phyloP scores from a whole-genome alignment of 257 asterid species.

The Oldenlandia corymbosa region DNA sequence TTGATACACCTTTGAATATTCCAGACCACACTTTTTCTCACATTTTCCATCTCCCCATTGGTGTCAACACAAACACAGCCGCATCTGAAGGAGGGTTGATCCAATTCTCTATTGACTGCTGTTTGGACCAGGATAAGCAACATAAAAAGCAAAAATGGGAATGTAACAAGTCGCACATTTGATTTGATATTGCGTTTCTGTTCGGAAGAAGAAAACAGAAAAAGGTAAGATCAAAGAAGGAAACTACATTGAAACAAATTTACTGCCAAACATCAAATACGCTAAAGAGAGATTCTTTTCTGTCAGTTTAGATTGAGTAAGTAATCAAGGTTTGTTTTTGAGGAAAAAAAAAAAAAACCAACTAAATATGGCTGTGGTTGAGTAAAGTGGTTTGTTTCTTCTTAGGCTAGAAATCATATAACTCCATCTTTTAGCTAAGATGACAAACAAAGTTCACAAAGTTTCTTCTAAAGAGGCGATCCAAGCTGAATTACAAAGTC shows the following conservation, averaged over 20 bases:
- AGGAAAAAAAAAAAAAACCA: not conserved
- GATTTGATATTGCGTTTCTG: constrained; percentile 74
- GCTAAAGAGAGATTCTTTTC: too few relatives aligned
- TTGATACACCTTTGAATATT: constrained; percentile 74
- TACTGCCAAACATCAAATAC: not conserved
- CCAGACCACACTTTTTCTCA: constrained; percentile 70
- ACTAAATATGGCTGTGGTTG: too few relatives aligned
- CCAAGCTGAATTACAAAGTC: not conserved
- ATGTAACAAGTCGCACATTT: constrained; percentile 50
- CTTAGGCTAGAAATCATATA: not conserved
- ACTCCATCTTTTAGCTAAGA: not conserved
- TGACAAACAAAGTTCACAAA: not conserved
- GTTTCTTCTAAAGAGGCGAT: not conserved
- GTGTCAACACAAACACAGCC: constrained; percentile 84
- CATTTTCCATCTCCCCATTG: constrained; percentile 71
- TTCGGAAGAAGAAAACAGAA: constrained; percentile 23
- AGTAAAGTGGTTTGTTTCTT: not conserved
- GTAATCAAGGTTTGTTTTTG: not conserved
- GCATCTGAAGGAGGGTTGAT: constrained; percentile 71
- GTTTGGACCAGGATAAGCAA: constrained; percentile 70
- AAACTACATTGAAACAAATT: not conserved
- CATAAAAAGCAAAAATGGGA: constrained; percentile 61
- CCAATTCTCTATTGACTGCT: constrained; percentile 56
- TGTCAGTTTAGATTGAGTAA: not conserved
- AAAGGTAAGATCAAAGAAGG: constrained; percentile 3